Evolutionary conservation across 106 monocot species (phyloP), one percentile per base, ranked within the genome.

Genomic region (Dendrobium catenatum): DNA sequence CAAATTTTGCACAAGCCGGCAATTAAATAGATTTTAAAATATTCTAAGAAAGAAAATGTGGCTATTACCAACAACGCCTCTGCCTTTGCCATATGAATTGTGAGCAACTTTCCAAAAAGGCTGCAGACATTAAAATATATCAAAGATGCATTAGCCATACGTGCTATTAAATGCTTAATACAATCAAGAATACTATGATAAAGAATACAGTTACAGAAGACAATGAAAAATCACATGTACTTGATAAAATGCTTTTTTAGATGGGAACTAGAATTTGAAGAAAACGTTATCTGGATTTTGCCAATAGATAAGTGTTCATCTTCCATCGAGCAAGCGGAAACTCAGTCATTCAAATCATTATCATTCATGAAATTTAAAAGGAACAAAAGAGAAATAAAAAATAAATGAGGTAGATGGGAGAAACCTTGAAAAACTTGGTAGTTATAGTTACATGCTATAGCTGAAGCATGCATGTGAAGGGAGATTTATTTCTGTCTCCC

Each of bases 61-160:
- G 24, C 42, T 64, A 79, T 79, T 86, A 90, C 90, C 90, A 82
- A 81, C 68, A 33, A 90, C 88, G 77, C 90, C 90, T 86, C 78
- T 87, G 54, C 87, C 90, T 73, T 29, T 86, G 55, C 68, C 56
- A 66, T 68, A 55, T 77, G 81, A 48, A 3, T 16, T 19, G 55
- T 10, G 77, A 29, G 80, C 61, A 77, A 88, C 90, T 31, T 41
- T 80, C 81, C 78, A 84, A 54, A 90, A 90, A 19, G 90, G 90
- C 90, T 90, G 84, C 42, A 74, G 6, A n/a, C 18, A 44, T 19
- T 44, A 44, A 72, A 44, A 44, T 16, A 33, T 37, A 33, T 37
- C 70, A 70, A 66, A 70, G 33, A 70, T 37, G 37, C 15, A 70
- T 70, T 0, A 16, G 11, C 29, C 70, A 37, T 13, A 29, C 4